A percentile compares a stretch with the other conserved stretches of the same genome.
Conservation (phyloP, 108 stramenopile species). For the Craspedostauros australis region DNA sequence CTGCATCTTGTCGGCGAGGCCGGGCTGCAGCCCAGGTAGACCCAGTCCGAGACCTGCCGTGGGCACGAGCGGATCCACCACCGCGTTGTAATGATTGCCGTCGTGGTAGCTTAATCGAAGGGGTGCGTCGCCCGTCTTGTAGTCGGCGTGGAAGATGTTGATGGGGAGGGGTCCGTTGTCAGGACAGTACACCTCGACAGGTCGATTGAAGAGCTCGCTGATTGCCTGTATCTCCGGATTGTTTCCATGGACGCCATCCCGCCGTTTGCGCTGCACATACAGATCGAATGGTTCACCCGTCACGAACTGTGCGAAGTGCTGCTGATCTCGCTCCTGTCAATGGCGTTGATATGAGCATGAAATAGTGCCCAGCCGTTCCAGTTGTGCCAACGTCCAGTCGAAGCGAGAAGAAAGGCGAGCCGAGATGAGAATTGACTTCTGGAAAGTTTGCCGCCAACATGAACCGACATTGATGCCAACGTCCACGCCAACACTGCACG, state of each 20-base stretch:
- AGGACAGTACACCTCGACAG: constrained; percentile 83
- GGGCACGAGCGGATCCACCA: constrained; percentile 69
- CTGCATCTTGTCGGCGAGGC: constrained; percentile 75
- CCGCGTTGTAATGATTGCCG: constrained; percentile 84
- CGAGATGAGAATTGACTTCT: no score
- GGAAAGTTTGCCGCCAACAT: no score
- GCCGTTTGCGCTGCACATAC: constrained; percentile 79
- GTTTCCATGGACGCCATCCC: constrained; percentile 89
- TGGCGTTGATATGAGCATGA: neutral
- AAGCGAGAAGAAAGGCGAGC: no score
- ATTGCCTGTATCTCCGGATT: constrained; percentile 96
- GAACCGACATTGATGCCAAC: no score
- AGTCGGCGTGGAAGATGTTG: constrained; percentile 81
- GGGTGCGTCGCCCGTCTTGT: constrained; percentile 56
- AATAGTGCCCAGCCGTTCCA: no score
- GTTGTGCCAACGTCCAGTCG: no score
- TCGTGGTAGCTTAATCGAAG: constrained; percentile 80
- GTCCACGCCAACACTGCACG: no score
- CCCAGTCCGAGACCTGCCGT: constrained; percentile 82
- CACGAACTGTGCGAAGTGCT: constrained; percentile 83
- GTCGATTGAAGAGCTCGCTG: constrained; percentile 91
- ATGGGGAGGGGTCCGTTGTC: constrained; percentile 56
- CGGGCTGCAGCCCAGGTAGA: constrained; percentile 68
- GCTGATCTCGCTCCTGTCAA: constrained; percentile 32
- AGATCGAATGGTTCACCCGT: constrained; percentile 50